Percentiles rank a stretch among this genome's conserved stretches.
These are phyloP conservation scores for Lasiosphaeria ovina DNA, from an alignment of 495 filamentous ascomycete genomes.

Conservation along the genomic window DNA sequence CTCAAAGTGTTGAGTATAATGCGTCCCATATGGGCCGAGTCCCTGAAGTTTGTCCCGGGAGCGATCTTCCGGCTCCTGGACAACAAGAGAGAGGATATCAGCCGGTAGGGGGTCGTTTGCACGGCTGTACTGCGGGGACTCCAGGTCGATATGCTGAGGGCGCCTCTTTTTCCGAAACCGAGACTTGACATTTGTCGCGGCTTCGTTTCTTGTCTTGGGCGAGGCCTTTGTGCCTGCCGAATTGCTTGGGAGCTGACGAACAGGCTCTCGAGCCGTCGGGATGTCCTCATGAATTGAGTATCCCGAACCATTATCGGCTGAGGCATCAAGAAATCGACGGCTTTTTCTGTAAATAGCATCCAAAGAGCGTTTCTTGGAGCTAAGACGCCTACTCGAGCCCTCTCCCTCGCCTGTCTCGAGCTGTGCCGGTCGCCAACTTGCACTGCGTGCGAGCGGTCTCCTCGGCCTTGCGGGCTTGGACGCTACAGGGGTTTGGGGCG, in stretches of 20 bases:
- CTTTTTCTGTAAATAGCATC: constrained; percentile 49
- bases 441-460: constrained; percentile 4
- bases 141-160: constrained; percentile 53
- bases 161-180: constrained; percentile 46
- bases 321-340: constrained; percentile 24
- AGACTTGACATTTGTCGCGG: constrained; percentile 26
- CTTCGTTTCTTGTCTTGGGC: constrained; percentile 26
- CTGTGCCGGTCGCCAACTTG: constrained; percentile 42
- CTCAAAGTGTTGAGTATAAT: constrained; percentile 75
- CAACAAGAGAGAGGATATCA: constrained; percentile 5
- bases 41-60: constrained; percentile 47
- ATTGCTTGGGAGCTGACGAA: not conserved
- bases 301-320: constrained; percentile 24
- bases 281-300: constrained; percentile 23
- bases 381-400: constrained; percentile 31
- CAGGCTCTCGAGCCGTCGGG: constrained; percentile 3
- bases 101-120: constrained; percentile 48
- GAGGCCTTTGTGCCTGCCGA: constrained; percentile 18
- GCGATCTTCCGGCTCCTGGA: constrained; percentile 23
- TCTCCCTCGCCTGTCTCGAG: constrained; percentile 43
- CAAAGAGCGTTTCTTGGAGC: constrained; percentile 42
- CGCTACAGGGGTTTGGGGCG: constrained; percentile 8
- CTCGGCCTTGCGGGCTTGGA: constrained; percentile 1
- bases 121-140: constrained; percentile 47
- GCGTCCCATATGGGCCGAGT: constrained; percentile 58